A percentile compares a stretch with the other conserved stretches of the same genome.
Evolutionary conservation across 2,329 filamentous ascomycete species (phyloP).

Genomic region (Immersiporthe knoxdaviesiana): DNA sequence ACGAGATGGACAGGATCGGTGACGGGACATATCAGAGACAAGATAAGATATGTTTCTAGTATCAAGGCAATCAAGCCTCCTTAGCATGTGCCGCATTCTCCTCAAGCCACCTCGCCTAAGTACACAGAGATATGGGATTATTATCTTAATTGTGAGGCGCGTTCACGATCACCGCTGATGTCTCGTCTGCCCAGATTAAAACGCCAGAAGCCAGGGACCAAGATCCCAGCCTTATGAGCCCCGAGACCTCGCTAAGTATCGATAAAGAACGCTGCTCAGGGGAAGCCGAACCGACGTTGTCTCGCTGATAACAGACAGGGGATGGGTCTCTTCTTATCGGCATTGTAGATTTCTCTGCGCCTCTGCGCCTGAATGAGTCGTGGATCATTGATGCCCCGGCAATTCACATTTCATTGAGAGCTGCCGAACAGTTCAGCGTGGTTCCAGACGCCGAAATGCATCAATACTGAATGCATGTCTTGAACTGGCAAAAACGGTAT

Average conservation of each 20-base stretch:
- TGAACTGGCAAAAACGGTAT: neutral
- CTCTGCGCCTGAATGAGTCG: neutral
- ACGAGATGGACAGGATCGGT: neutral
- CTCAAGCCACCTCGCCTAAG: neutral
- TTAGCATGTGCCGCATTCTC: neutral
- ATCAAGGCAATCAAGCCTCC: neutral
- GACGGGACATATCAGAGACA: neutral
- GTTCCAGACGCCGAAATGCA: neutral
- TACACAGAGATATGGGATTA: neutral
- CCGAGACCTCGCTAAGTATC: neutral
- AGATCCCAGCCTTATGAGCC: neutral
- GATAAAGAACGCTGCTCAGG: constrained; percentile 4
- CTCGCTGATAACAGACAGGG: neutral
- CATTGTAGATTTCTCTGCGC: constrained; percentile 1
- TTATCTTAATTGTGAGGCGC: neutral
- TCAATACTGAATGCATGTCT: neutral
- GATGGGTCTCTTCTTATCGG: neutral
- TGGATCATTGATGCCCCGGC: neutral
- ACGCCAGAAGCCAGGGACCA: neutral
- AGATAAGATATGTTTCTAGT: neutral
- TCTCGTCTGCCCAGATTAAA: neutral
- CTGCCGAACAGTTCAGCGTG: neutral
- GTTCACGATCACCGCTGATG: neutral
- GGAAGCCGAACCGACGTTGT: constrained; percentile 8
- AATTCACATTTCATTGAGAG: neutral